Evolutionary conservation across 768 basidiomycete species (phyloP).

Genomic region (Termitomyces sp.): DNA sequence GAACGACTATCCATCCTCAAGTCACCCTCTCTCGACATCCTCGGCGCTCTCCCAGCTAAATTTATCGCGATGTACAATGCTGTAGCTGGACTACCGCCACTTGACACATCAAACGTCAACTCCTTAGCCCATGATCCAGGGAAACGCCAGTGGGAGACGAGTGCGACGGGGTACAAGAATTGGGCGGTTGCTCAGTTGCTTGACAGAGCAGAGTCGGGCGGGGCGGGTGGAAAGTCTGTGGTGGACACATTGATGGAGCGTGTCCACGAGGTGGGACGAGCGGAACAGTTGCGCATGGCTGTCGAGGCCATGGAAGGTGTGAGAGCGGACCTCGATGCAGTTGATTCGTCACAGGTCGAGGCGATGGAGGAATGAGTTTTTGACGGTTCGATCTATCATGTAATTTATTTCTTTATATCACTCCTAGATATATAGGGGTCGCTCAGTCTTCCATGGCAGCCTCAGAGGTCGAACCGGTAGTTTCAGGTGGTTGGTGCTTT

Average conservation of each 20-base stretch:
- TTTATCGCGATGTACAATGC: constrained; percentile 43
- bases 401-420: not conserved
- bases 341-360: not conserved
- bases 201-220: constrained; percentile 22
- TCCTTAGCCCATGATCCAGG: constrained; percentile 50
- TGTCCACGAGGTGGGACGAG: constrained; percentile 21
- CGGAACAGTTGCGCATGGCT: constrained; percentile 23
- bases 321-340: not conserved
- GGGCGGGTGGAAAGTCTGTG: constrained; percentile 18
- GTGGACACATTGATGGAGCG: constrained; percentile 21
- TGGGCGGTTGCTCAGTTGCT: constrained; percentile 70
- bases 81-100: constrained; percentile 47
- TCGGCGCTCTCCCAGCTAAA: constrained; percentile 37
- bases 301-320: not conserved
- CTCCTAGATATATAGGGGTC: not conserved
- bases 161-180: constrained; percentile 68
- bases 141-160: constrained; percentile 77
- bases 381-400: not conserved
- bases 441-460: not conserved
- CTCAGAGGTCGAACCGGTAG: not conserved
- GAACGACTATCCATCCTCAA: constrained; percentile 42
- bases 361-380: not conserved
- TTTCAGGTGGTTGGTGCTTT: not conserved
- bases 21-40: constrained; percentile 34
- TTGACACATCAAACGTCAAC: constrained; percentile 35